Evolutionary conservation across 192 early-diverging fungal genomes (phyloP).

Genomic region (Coemansia sp.): DNA sequence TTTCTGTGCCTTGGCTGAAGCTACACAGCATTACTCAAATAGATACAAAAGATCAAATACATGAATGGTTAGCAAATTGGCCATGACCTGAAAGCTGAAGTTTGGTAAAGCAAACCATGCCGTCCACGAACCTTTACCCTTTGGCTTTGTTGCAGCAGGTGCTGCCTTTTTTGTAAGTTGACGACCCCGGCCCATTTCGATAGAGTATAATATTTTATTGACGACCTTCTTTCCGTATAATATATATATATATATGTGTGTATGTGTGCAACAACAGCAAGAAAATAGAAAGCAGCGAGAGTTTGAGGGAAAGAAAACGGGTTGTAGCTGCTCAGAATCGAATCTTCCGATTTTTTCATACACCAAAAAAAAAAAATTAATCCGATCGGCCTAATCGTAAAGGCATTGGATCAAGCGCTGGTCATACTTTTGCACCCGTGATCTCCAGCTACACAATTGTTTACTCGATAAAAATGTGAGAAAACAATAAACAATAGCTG

Average conservation of each 20-base stretch:
- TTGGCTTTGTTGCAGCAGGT: conserved; percentile 22
- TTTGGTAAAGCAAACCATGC: not conserved
- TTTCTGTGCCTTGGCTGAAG: conserved; percentile 4
- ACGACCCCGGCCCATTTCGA: conserved; percentile 14
- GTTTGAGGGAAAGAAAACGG: not conserved
- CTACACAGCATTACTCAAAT: not conserved
- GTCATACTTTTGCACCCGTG: not conserved
- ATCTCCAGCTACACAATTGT: not conserved
- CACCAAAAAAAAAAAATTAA: conserved; percentile 4
- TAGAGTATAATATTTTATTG: not conserved
- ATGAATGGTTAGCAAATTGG: not conserved
- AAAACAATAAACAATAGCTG: not conserved
- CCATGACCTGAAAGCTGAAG: too few relatives aligned
- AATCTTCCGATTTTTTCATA: not conserved
- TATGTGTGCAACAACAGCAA: not conserved
- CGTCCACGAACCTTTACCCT: conserved; percentile 16
- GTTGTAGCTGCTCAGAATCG: not conserved
- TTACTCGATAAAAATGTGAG: not conserved
- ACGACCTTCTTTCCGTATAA: not conserved
- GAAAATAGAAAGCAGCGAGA: not conserved
- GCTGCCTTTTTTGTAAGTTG: not conserved
- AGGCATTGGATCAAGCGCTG: not conserved
- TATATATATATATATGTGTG: too few relatives aligned
- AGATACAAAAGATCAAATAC: not conserved
- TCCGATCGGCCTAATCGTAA: not conserved